A percentile compares a stretch with the other conserved stretches of the same genome.
Evolutionary conservation across 805 yeast species (phyloP).

Genomic region (Ascoidea asiatica): DNA sequence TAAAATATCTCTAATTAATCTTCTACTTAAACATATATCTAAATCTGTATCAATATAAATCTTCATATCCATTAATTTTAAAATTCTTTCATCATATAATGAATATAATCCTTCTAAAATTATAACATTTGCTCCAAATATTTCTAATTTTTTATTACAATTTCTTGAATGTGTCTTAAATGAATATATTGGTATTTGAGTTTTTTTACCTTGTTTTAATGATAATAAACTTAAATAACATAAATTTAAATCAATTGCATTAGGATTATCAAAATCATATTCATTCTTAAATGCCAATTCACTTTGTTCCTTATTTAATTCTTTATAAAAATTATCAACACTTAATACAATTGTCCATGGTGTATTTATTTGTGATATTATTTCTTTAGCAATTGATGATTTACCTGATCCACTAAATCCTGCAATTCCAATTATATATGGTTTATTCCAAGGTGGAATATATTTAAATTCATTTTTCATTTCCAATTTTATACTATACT

Average conservation of each 20-base stretch:
- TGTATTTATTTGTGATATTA: conserved; percentile 64
- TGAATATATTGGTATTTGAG: conserved; percentile 59
- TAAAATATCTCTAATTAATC: conserved; percentile 76
- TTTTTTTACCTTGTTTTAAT: conserved; percentile 57
- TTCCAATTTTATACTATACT: neutral
- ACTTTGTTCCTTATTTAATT: conserved; percentile 50
- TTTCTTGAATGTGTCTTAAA: conserved; percentile 48
- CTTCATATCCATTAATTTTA: conserved; percentile 71
- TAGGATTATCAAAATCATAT: conserved; percentile 80
- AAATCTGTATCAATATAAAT: conserved; percentile 89
- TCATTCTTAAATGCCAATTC: conserved; percentile 51
- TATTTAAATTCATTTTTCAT: conserved; percentile 19
- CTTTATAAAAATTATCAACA: conserved; percentile 82
- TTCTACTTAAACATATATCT: conserved; percentile 82
- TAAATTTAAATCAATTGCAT: conserved; percentile 69
- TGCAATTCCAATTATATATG: conserved; percentile 78
- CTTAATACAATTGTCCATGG: conserved; percentile 93
- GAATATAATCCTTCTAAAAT: conserved; percentile 89
- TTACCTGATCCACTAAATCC: conserved; percentile 88
- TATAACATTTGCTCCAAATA: conserved; percentile 90
- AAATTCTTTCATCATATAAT: conserved; percentile 51
- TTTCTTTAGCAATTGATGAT: conserved; percentile 77
- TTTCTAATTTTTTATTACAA: conserved; percentile 52
- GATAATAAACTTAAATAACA: conserved; percentile 48
- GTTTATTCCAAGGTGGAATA: conserved; percentile 81